phyloP scores from a whole-genome alignment of 495 filamentous ascomycete genomes.

The Hypoxylon perforatum region DNA sequence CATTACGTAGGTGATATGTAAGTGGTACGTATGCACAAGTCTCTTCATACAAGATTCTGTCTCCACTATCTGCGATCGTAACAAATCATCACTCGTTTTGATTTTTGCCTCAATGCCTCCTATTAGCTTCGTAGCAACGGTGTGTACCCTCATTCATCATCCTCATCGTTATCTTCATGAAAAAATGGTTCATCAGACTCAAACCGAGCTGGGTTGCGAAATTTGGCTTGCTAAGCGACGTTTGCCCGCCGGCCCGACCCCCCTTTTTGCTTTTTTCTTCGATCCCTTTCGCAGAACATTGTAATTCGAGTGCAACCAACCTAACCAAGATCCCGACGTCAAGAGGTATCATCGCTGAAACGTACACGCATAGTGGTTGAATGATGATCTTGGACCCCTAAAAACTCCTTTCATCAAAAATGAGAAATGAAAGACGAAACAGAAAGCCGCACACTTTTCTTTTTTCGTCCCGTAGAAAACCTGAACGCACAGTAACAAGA shows the following conservation, averaged over 20 bases:
- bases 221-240: slow-evolving; percentile 12
- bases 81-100: slow-evolving; percentile 29
- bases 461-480: slow-evolving; percentile 12
- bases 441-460: slow-evolving; percentile 21
- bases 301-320: slow-evolving; percentile 35
- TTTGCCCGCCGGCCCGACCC: slow-evolving; percentile 37
- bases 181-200: too few species aligned
- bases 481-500: neutral
- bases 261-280: slow-evolving; percentile 10
- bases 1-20: slow-evolving; percentile 11
- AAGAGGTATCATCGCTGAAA: slow-evolving; percentile 44
- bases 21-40: slow-evolving; percentile 6
- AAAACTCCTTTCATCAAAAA: slow-evolving; percentile 5
- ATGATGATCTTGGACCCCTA: slow-evolving; percentile 42
- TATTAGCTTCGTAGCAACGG: slow-evolving; percentile 19
- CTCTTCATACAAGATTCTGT: slow-evolving; percentile 14
- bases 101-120: slow-evolving; percentile 12
- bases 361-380: slow-evolving; percentile 30
- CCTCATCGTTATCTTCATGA: too few species aligned
- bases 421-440: neutral
- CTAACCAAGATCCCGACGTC: slow-evolving; percentile 38
- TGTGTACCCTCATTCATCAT: slow-evolving; percentile 17
- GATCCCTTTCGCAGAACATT: slow-evolving; percentile 4
- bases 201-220: slow-evolving; percentile 13
- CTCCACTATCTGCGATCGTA: slow-evolving; percentile 18